Evolutionary conservation across 2,329 filamentous ascomycete genomes (phyloP), one percentile per base, ranked within the genome.

Genomic region (Fusarium sacchari): DNA sequence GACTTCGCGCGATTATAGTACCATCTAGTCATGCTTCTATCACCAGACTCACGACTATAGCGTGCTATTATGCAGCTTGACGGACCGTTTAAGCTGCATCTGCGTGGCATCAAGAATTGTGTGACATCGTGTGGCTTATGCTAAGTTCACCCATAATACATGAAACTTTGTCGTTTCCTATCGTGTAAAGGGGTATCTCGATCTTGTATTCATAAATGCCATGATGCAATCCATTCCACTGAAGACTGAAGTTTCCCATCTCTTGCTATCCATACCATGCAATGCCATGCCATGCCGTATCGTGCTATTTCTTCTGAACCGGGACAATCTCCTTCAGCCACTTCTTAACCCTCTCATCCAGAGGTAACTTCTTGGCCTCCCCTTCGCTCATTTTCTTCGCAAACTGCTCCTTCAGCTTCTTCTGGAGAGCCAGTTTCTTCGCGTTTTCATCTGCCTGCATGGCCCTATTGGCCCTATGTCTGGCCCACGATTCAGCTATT

Each of bases 251-350:
- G 40, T 39, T 52, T 52, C 22, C 67, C 65, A 44, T 55, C 69
- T 58, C 64, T 60, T 60, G 26, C 46, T 30, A 44, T 57, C 46
- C 62, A 34, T 53, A 12, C 56, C 40, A 28, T 28, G 7, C 28
- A 6, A 40, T 62, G 7, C 28, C 28, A 40, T 62, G n/a, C n/a
- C 26, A 50, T 59, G 57, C 53, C 46, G 30, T 49, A 11, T 43
- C 28, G 42, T 44, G 30, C 37, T 56, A 32, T 52, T 61, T 63
- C 43, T 32, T 61, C 14, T 69, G 39, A 34, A 26, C 55, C 20
- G 66, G 42, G 37, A 74, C 37, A 32, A 77, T 63, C 40, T 77
- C 75, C n/a, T 67, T 61, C 65, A 78, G 42, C 76, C 76, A 78
- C 46, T 59, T 70, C 22, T 52, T 32, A 20, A 78, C 76, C 26